Evolutionary conservation across 2,329 filamentous ascomycete genomes (phyloP).

Genomic region (Aspergillus felis): DNA sequence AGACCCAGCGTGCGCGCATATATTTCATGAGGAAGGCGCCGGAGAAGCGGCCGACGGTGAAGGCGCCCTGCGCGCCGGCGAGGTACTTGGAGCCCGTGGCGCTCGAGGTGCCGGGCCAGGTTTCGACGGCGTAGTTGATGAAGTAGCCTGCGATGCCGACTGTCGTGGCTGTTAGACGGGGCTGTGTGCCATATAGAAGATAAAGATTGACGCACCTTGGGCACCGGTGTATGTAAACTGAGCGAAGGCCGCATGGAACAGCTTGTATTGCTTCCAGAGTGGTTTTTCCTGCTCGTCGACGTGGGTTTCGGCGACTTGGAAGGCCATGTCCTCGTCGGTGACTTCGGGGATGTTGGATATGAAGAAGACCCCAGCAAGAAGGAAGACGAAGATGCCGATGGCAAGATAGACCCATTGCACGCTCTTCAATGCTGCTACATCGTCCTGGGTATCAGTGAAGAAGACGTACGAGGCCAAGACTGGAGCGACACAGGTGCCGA

Average conservation of each 20-base stretch:
- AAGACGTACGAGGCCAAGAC: conserved; percentile 70
- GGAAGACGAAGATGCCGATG: conserved; percentile 67
- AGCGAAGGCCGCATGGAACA: conserved; percentile 71
- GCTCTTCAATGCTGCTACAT: conserved; percentile 56
- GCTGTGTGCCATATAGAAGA: not conserved
- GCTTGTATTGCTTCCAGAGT: conserved; percentile 65
- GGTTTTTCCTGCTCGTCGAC: conserved; percentile 56
- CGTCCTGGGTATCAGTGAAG: conserved; percentile 60
- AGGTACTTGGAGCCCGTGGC: conserved; percentile 63
- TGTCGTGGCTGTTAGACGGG: conserved; percentile 18
- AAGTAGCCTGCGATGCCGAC: conserved; percentile 57
- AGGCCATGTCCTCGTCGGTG: conserved; percentile 65
- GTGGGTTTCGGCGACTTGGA: conserved; percentile 56
- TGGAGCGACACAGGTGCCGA: conserved; percentile 70
- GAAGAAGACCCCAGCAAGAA: conserved; percentile 64
- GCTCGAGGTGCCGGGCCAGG: conserved; percentile 51
- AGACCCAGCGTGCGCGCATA: conserved; percentile 63
- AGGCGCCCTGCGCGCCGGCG: conserved; percentile 69
- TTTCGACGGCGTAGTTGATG: conserved; percentile 68
- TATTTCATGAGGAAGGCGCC: conserved; percentile 65
- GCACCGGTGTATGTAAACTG: conserved; percentile 80
- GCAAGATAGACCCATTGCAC: conserved; percentile 81
- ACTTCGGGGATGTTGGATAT: conserved; percentile 67
- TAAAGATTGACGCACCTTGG: conserved; percentile 48
- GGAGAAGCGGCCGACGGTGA: conserved; percentile 68